Evolutionary conservation across 2,329 filamentous ascomycete species (phyloP), one percentile per base, ranked within the genome.

Genomic region (Colletotrichum agaves): DNA sequence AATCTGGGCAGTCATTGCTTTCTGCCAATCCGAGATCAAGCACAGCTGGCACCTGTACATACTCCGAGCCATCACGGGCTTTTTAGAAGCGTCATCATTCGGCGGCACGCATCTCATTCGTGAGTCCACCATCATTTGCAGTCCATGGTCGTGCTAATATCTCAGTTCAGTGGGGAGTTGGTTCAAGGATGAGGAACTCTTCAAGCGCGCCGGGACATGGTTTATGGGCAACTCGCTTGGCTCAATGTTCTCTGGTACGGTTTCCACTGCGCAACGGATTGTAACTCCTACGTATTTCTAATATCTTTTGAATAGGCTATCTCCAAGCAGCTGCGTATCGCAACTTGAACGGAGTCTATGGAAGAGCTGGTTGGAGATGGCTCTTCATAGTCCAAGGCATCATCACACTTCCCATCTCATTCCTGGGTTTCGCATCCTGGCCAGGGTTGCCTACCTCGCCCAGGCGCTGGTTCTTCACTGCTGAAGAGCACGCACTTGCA

Each of bases 261-360:
- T 5, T 37, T 37, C 12, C 12, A 5, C 6, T 4, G 35, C 35
- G 12, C 35, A 15, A 11, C 31, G 31, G 4, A 37, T 15, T 5
- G 13, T 2, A 11, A 1, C 27, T 1, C 8, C 27, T 27, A 37
- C 35, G 12, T 5, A 11, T 4, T 13, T 8, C 35, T 37, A 1
- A 37, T 15, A 1, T 37, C 8, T 4, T 5, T 37, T 37, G 1
- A 11, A 11, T 15, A 37, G 35, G 35, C 10, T 88, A 87, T 66
- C 78, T 88, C 0, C 85, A 87, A 74, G 82, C 85, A 0, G 85
- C 83, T 0, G 83, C 84, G 0, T 86, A 87, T 72, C 81, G 82
- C 55, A 83, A 83, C 27, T 77, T 88, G 0, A 83, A 84, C 31
- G 85, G 85, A 1, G 76, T 82, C 0, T 73, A 74, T 11, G 85